These are phyloP conservation scores for Penicillium paneum DNA, from an alignment of 2,329 filamentous ascomycete genomes.

Conservation along the genomic window DNA sequence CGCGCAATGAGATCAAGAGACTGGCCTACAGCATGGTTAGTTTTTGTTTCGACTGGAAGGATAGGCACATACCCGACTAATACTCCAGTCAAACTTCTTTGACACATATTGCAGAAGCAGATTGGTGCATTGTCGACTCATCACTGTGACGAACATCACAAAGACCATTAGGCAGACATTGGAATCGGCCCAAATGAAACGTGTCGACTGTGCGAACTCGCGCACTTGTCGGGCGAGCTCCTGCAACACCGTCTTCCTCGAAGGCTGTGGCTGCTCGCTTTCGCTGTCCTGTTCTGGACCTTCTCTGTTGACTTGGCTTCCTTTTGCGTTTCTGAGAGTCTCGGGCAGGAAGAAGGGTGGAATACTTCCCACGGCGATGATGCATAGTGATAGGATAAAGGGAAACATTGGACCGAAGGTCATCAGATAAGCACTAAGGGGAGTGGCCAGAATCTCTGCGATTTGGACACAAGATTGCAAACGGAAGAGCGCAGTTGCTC, in stretches of 20 bases:
- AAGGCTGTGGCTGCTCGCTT: not conserved
- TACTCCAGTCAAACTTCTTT: conserved; percentile 30
- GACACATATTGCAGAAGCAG: conserved; percentile 32
- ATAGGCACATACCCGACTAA: conserved; percentile 22
- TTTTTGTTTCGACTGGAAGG: not conserved
- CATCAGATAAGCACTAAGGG: conserved; percentile 31
- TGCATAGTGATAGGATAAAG: conserved; percentile 15
- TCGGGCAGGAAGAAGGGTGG: conserved; percentile 21
- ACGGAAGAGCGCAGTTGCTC: conserved; percentile 25
- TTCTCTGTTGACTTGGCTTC: not conserved
- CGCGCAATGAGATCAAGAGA: conserved; percentile 29
- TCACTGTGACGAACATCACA: conserved; percentile 20
- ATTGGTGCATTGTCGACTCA: conserved; percentile 22
- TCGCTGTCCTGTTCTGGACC: not conserved
- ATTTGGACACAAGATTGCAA: conserved; percentile 20
- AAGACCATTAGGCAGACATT: conserved; percentile 23
- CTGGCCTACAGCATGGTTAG: conserved; percentile 23
- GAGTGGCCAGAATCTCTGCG: conserved; percentile 27
- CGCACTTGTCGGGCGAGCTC: conserved; percentile 12
- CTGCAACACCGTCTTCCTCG: conserved; percentile 8
- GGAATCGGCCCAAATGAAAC: conserved; percentile 24
- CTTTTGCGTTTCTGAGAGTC: conserved; percentile 19
- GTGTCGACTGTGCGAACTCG: conserved; percentile 22
- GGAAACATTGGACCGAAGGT: conserved; percentile 22
- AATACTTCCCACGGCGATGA: conserved; percentile 10